These are phyloP conservation scores for Calamus simplicifolius DNA, from an alignment of 176 grass and related monocot genomes.

Conservation along the genomic window DNA sequence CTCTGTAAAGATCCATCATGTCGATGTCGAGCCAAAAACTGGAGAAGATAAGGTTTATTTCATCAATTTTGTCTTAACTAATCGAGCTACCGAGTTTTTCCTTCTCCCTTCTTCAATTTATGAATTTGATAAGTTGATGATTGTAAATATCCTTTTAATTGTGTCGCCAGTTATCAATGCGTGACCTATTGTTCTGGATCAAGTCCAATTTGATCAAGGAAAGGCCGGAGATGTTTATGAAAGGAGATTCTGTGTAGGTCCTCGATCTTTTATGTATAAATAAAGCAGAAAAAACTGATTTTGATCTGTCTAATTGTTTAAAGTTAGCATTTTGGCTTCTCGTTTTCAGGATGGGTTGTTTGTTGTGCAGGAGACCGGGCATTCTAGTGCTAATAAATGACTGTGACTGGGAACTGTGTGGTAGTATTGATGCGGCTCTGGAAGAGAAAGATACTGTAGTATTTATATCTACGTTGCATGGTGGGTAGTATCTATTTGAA, in stretches of 20 bases:
- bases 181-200: constrained; percentile 59
- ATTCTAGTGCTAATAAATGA: constrained; percentile 84
- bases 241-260: constrained; percentile 76
- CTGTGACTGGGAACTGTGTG: constrained; percentile 87
- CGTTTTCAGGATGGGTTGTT: background rate
- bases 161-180: constrained; percentile 35
- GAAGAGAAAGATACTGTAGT: constrained; percentile 90
- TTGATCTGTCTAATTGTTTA: no score
- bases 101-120: background rate
- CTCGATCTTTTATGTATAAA: background rate
- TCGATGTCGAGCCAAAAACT: constrained; percentile 44
- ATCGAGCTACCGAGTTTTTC: background rate
- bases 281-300: no score
- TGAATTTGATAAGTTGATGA: background rate
- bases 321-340: no score
- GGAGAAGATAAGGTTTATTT: constrained; percentile 36
- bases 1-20: constrained; percentile 69
- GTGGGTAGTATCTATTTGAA: constrained; percentile 38
- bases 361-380: constrained; percentile 64
- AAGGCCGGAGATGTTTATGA: constrained; percentile 91
- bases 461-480: constrained; percentile 90
- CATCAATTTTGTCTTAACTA: no score
- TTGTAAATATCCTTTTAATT: background rate
- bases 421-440: constrained; percentile 57
- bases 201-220: constrained; percentile 92